Conservation (phyloP, 176 grass and related monocot genomes). For the Cymbopogon citratus region DNA sequence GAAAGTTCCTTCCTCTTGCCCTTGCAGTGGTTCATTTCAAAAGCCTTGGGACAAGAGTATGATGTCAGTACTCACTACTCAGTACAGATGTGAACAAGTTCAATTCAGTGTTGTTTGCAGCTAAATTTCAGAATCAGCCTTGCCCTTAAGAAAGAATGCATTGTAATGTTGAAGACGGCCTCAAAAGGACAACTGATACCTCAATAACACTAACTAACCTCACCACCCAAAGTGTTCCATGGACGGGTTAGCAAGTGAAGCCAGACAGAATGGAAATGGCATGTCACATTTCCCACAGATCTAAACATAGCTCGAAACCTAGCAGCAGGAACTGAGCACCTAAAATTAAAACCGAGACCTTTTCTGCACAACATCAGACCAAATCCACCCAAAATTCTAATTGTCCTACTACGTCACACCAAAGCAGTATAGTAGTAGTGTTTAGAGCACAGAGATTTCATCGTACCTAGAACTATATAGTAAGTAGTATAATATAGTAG, state of each 20-base stretch:
- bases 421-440: not conserved
- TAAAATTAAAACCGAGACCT: not conserved
- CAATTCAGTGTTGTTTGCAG: not conserved
- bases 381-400: not conserved
- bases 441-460: no score
- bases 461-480: no score
- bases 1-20: conserved; percentile 74
- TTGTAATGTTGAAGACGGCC: not conserved
- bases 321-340: not conserved
- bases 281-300: not conserved
- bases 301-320: not conserved
- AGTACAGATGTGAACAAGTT: not conserved
- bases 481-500: no score
- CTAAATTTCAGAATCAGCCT: not conserved
- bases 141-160: not conserved
- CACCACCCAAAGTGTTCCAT: not conserved
- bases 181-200: no score
- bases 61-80: not conserved
- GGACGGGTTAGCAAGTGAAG: not conserved
- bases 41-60: conserved; percentile 36
- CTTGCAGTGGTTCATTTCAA: conserved; percentile 39
- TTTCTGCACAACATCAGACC: not conserved
- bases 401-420: not conserved
- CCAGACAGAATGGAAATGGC: not conserved
- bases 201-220: not conserved